Evolutionary conservation across 805 yeast genomes (phyloP), one percentile per base, ranked within the genome.

Genomic region (Sungouiella blattae): DNA sequence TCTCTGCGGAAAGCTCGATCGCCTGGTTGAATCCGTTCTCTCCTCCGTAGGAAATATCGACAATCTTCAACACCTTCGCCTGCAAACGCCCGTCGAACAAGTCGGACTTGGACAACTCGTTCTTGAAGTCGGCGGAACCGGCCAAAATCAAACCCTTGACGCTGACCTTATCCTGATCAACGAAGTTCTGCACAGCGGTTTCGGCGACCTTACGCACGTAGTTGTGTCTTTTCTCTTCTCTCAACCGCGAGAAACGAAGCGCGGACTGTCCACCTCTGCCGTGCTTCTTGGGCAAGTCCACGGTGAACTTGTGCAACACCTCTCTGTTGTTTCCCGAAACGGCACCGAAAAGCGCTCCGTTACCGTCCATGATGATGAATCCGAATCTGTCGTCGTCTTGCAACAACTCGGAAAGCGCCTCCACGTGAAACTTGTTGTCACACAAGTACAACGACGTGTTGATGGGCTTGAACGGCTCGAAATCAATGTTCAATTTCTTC

Each of bases 221-320:
- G 64, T 93, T 93, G 67, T 93, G 99, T 73, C 99, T 87, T 65
- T 93, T 93, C 69, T 93, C 98, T 53, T 93, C 98, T 77, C 99
- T 85, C 64, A 93, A 76, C 76, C 99, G 89, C 17, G 97, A 83
- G 74, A 93, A 93, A 87, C 99, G 98, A 52, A 93, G 62, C 29
- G 99, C 98, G 44, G 99, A 93, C 73, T 93, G 98, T 83, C 98
- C 98, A 85, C 98, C 98, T 77, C 98, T 85, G 57, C 98, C 98
- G 75, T 93, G 98, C 87, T 93, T 93, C 74, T 93, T 93, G 54
- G 99, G 99, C 54, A 93, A 74, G 65, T 93, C 99, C 37, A 93
- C 99, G 2, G 72, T 84, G 68, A 93, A 93, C 67, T 93, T 93
- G 67, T 91, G 96, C 57, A 93, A 73, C 29, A 93, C 87, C 44